A percentile compares a stretch with the other conserved stretches of the same genome.
Conservation (phyloP, 2,329 filamentous ascomycete species). For the Sphaerulina populicola region DNA sequence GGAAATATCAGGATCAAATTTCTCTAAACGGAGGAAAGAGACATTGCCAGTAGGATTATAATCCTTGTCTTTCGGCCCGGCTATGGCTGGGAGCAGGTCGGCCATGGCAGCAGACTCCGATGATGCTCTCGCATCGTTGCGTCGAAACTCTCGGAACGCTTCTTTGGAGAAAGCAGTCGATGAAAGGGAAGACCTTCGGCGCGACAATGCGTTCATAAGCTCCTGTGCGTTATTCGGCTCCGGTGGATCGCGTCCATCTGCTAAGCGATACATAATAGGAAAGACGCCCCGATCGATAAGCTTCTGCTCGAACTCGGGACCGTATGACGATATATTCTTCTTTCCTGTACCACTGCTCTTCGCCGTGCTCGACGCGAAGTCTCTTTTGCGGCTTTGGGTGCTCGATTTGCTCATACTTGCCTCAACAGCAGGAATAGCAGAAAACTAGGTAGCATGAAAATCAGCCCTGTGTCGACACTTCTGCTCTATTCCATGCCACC, state of each 20-base stretch:
- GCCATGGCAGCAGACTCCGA: slow-evolving; percentile 16
- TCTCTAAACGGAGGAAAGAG: slow-evolving; percentile 1
- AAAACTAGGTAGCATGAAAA: too few species aligned
- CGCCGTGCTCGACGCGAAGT: neutral
- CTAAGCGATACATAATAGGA: slow-evolving; percentile 5
- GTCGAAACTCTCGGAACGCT: too few species aligned
- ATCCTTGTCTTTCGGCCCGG: slow-evolving; percentile 11
- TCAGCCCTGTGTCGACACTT: neutral
- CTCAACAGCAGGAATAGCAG: neutral
- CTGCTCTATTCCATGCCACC: too few species aligned
- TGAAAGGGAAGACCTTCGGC: slow-evolving; percentile 1
- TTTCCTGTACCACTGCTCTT: slow-evolving; percentile 9
- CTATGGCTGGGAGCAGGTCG: slow-evolving; percentile 16
- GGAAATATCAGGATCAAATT: slow-evolving; percentile 30
- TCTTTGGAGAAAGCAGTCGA: too few species aligned
- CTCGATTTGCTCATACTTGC: neutral
- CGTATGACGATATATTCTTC: slow-evolving; percentile 21
- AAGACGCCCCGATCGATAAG: slow-evolving; percentile 25
- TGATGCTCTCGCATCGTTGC: neutral
- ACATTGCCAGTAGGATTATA: neutral
- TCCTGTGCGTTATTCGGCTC: neutral
- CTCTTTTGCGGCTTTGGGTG: slow-evolving; percentile 1
- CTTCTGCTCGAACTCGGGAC: slow-evolving; percentile 26
- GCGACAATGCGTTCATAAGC: too few species aligned
- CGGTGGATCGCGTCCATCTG: too few species aligned